phyloP scores from a whole-genome alignment of 2,329 filamentous ascomycete genomes.

The Monilinia fructicola region DNA sequence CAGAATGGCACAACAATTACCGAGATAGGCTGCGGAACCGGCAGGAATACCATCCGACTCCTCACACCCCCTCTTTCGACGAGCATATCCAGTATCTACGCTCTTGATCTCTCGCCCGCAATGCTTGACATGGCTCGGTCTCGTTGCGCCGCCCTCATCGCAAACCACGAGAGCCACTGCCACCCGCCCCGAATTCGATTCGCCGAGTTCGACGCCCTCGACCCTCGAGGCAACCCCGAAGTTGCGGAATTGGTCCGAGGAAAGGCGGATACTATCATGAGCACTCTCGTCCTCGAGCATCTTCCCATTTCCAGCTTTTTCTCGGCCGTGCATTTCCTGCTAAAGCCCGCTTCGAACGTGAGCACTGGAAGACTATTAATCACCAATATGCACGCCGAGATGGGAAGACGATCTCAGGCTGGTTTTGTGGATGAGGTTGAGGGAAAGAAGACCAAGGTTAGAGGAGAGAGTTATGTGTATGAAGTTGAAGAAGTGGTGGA shows the following conservation, averaged over 20 bases:
- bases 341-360: slow-evolving; percentile 41
- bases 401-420: slow-evolving; percentile 59
- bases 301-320: slow-evolving; percentile 55
- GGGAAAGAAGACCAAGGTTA: slow-evolving; percentile 54
- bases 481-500: slow-evolving; percentile 51
- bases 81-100: slow-evolving; percentile 36
- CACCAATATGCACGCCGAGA: slow-evolving; percentile 69
- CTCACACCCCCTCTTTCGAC: slow-evolving; percentile 31
- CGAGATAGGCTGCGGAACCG: slow-evolving; percentile 67
- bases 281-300: slow-evolving; percentile 65
- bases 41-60: slow-evolving; percentile 59
- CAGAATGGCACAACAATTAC: slow-evolving; percentile 43
- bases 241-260: slow-evolving; percentile 8
- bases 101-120: slow-evolving; percentile 53
- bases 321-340: slow-evolving; percentile 19
- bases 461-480: slow-evolving; percentile 59
- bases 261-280: slow-evolving; percentile 49
- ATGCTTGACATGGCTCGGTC: slow-evolving; percentile 57
- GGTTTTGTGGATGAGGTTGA: slow-evolving; percentile 56
- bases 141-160: slow-evolving; percentile 18
- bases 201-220: slow-evolving; percentile 33
- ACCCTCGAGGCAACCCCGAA: slow-evolving; percentile 32
- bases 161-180: background rate
- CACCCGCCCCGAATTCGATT: slow-evolving; percentile 24
- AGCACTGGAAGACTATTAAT: slow-evolving; percentile 53